phyloP scores from a whole-genome alignment of 768 basidiomycete genomes.

The Myochromella boudieri region DNA sequence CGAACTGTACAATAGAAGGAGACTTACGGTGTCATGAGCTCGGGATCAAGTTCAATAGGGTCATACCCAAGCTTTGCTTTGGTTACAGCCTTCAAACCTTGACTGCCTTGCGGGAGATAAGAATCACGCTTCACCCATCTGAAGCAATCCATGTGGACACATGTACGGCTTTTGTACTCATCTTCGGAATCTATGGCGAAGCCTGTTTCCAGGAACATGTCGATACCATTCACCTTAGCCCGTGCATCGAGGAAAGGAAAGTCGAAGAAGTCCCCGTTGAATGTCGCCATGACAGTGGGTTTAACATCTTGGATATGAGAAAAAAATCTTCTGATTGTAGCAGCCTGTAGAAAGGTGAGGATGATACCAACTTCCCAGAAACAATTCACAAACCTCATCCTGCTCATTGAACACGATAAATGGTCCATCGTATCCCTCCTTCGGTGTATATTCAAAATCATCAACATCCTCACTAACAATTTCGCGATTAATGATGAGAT shows the following conservation, averaged over 20 bases:
- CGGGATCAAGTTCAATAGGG: conserved; percentile 96
- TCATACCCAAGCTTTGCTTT: conserved; percentile 95
- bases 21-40: conserved; percentile 97
- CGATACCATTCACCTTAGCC: conserved; percentile 84
- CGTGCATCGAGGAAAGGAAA: conserved; percentile 94
- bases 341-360: conserved; percentile 47
- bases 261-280: conserved; percentile 99
- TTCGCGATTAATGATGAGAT: conserved; percentile 95
- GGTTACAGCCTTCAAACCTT: conserved; percentile 97
- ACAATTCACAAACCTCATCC: conserved; percentile 66
- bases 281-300: conserved; percentile 97
- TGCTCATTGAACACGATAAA: conserved; percentile 94
- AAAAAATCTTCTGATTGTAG: conserved; percentile 85
- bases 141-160: conserved; percentile 99
- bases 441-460: conserved; percentile 98
- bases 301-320: conserved; percentile 90
- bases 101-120: conserved; percentile 96
- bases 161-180: conserved; percentile 90
- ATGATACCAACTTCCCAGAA: neutral
- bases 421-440: conserved; percentile 95
- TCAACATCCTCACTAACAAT: conserved; percentile 98
- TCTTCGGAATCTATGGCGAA: conserved; percentile 91
- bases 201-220: conserved; percentile 94
- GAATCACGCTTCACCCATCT: conserved; percentile 99
- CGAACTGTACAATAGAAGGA: neutral